A percentile compares a stretch with the other conserved stretches of the same genome.
phyloP scores from a whole-genome alignment of 2,329 filamentous ascomycete genomes.

The Ophiostoma sp. region DNA sequence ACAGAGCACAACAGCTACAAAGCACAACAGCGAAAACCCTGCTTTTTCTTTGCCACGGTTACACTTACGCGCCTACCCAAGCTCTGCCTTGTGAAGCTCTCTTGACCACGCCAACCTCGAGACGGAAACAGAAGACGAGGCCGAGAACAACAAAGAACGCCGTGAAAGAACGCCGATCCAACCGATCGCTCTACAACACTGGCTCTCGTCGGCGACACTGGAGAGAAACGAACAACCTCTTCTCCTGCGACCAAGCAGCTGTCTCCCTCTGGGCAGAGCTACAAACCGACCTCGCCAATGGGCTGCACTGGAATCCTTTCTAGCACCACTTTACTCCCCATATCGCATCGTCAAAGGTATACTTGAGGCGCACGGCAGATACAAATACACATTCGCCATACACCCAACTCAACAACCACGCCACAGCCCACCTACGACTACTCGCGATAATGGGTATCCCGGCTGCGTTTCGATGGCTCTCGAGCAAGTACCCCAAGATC shows the following conservation, averaged over 20 bases:
- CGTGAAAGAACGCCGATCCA: too few relatives aligned
- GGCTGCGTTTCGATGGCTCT: slow-evolving; percentile 92
- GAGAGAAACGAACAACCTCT: neutral
- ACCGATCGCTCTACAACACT: too few relatives aligned
- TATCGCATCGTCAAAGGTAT: slow-evolving; percentile 2
- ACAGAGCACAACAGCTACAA: too few relatives aligned
- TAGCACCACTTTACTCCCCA: neutral
- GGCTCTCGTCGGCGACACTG: too few relatives aligned
- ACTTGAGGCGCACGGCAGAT: neutral
- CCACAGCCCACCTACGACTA: neutral
- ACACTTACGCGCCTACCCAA: too few relatives aligned
- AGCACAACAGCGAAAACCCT: neutral
- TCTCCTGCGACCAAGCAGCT: neutral
- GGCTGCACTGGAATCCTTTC: neutral
- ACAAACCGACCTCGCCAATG: slow-evolving; percentile 16
- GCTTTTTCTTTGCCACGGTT: neutral
- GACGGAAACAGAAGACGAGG: too few relatives aligned
- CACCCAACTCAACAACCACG: neutral
- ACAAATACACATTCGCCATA: neutral
- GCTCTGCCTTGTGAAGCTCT: too few relatives aligned
- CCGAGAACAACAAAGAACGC: too few relatives aligned
- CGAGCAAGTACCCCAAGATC: slow-evolving; percentile 96
- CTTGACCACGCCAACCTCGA: too few relatives aligned
- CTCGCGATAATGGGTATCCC: slow-evolving; percentile 74
- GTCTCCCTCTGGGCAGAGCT: slow-evolving; percentile 1